These are phyloP conservation scores for Stachybotrys echinatus DNA, from an alignment of 2,329 filamentous ascomycete genomes.

Conservation along the genomic window DNA sequence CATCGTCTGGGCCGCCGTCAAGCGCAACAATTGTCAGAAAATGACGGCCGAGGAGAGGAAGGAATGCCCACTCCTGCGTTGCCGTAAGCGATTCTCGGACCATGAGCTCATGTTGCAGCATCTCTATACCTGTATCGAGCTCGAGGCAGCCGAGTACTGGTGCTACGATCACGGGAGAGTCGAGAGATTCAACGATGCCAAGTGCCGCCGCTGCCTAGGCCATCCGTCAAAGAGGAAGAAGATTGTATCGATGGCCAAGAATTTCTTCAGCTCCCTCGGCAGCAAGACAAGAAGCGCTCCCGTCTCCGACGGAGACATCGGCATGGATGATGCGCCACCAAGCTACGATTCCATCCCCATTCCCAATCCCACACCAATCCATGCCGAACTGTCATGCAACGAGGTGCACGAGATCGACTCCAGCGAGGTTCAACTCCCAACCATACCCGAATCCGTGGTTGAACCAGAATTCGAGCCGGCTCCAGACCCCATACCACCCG, in stretches of 20 bases:
- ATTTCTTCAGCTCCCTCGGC: slow-evolving; percentile 48
- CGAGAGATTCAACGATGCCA: slow-evolving; percentile 46
- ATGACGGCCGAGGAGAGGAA: slow-evolving; percentile 43
- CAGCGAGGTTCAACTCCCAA: slow-evolving; percentile 29
- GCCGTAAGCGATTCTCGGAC: slow-evolving; percentile 41
- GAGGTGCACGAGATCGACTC: slow-evolving; percentile 51
- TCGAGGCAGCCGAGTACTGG: slow-evolving; percentile 47
- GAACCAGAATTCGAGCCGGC: slow-evolving; percentile 11
- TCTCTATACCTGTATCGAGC: slow-evolving; percentile 41
- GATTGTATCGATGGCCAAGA: slow-evolving; percentile 48
- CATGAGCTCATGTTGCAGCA: slow-evolving; percentile 52
- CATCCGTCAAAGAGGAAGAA: slow-evolving; percentile 46
- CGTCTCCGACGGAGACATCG: slow-evolving; percentile 16
- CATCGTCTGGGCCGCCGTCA: slow-evolving; percentile 51
- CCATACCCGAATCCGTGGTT: slow-evolving; percentile 20
- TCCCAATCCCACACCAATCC: slow-evolving; percentile 7
- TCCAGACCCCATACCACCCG: slow-evolving; percentile 5
- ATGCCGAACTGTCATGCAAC: slow-evolving; percentile 38
- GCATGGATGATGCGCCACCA: slow-evolving; percentile 34
- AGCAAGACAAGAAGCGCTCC: slow-evolving; percentile 36
- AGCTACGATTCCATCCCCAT: slow-evolving; percentile 39
- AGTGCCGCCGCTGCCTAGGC: slow-evolving; percentile 44
- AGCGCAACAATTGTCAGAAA: slow-evolving; percentile 43
- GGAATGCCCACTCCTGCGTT: slow-evolving; percentile 47
- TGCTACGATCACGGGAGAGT: slow-evolving; percentile 49